These are phyloP conservation scores for Sarocladiaceae sp. DNA, from an alignment of 2,329 filamentous ascomycete species.

Conservation along the genomic window DNA sequence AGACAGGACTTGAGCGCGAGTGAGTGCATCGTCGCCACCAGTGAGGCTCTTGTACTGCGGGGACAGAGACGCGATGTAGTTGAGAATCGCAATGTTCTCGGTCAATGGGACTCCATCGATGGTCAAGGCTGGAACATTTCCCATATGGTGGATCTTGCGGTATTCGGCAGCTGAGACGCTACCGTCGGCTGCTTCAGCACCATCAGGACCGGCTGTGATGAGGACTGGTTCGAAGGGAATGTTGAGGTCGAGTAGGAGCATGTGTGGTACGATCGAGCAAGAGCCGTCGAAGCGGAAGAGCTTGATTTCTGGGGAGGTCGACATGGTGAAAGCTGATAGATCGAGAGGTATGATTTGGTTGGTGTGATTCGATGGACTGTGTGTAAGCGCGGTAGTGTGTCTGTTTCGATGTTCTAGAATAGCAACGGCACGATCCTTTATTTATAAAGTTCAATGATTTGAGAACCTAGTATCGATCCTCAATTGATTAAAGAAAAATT, in stretches of 20 bases:
- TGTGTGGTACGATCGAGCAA: constrained; percentile 25
- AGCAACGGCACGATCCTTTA: no score
- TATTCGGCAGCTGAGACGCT: constrained; percentile 25
- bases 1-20: constrained; percentile 22
- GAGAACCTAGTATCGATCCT: no score
- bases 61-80: constrained; percentile 23
- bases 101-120: constrained; percentile 25
- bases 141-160: constrained; percentile 22
- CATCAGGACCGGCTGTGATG: constrained; percentile 16
- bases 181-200: constrained; percentile 23
- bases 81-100: constrained; percentile 28
- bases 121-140: constrained; percentile 26
- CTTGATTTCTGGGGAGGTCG: constrained; percentile 13
- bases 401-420: no score
- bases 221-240: constrained; percentile 20
- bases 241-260: constrained; percentile 24
- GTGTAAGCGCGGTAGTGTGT: no score
- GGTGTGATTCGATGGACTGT: no score
- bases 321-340: not conserved
- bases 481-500: no score
- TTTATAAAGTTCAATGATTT: no score
- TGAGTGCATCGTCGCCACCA: constrained; percentile 14
- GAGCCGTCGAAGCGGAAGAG: constrained; percentile 25
- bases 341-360: no score
- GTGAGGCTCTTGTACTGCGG: constrained; percentile 16